phyloP scores from a whole-genome alignment of 176 grass and related monocot species.

The Oryza officinalis region DNA sequence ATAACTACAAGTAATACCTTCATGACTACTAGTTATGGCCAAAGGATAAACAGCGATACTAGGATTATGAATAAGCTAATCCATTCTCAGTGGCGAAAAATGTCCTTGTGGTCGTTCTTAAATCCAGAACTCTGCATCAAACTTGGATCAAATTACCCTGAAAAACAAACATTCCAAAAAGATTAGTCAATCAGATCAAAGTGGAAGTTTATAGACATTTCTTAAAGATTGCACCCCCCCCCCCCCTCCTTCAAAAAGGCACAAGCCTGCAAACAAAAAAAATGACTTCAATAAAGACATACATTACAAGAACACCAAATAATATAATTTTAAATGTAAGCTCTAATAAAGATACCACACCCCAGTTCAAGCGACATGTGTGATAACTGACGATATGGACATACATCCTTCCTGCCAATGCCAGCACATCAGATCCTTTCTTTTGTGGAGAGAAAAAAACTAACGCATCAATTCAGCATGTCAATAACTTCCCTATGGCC shows the following conservation, averaged over 20 bases:
- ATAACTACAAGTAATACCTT: too few species aligned
- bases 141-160: constrained; percentile 18
- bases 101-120: background rate
- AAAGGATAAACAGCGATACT: background rate
- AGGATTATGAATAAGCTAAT: background rate
- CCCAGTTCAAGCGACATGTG: constrained; percentile 37
- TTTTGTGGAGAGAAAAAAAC: constrained; percentile 8
- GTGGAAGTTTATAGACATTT: background rate
- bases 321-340: constrained; percentile 22
- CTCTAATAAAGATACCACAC: constrained; percentile 46
- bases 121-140: background rate
- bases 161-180: constrained; percentile 23
- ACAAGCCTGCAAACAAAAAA: constrained; percentile 58
- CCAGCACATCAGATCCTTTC: constrained; percentile 37
- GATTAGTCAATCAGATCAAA: background rate
- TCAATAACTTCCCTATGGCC: background rate
- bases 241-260: constrained; percentile 45
- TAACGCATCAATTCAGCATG: constrained; percentile 6
- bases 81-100: background rate
- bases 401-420: constrained; percentile 51
- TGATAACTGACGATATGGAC: background rate
- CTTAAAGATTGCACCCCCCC: constrained; percentile 37
- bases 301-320: constrained; percentile 3
- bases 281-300: constrained; percentile 38
- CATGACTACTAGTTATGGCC: background rate